A percentile compares a stretch with the other conserved stretches of the same genome.
These are phyloP conservation scores for Lentinula guzmanii DNA, from an alignment of 768 basidiomycete species.

Conservation along the genomic window DNA sequence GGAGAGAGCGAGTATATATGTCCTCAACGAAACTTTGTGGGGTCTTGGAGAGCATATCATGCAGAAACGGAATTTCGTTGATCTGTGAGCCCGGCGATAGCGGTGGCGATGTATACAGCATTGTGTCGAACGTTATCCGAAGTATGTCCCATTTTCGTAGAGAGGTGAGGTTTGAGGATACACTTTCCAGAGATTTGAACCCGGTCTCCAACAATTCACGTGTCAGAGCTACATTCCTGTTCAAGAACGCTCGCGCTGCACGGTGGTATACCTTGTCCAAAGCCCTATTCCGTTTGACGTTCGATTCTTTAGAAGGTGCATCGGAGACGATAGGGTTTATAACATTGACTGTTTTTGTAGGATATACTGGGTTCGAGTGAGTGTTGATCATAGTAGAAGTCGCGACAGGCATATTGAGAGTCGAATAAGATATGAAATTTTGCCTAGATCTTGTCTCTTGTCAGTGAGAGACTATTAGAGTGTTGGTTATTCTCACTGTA, in stretches of 20 bases:
- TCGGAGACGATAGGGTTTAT: no score
- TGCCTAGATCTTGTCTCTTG: no score
- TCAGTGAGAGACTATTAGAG: no score
- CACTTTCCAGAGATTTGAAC: slow-evolving; percentile 52
- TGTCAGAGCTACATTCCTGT: slow-evolving; percentile 64
- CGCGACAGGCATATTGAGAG: not conserved
- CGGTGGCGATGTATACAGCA: slow-evolving; percentile 52
- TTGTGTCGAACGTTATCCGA: slow-evolving; percentile 76
- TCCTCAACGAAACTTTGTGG: slow-evolving; percentile 51
- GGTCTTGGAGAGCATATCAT: slow-evolving; percentile 47
- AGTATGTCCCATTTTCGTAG: slow-evolving; percentile 84
- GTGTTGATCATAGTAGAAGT: not conserved
- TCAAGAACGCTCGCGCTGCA: slow-evolving; percentile 74
- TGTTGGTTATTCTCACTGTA: no score
- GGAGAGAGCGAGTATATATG: slow-evolving; percentile 58
- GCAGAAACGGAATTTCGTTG: slow-evolving; percentile 30
- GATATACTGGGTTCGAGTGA: not conserved
- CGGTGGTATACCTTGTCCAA: slow-evolving; percentile 70
- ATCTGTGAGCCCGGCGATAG: slow-evolving; percentile 16
- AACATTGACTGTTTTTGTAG: not conserved
- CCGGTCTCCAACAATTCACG: slow-evolving; percentile 62
- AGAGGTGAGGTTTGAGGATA: slow-evolving; percentile 13
- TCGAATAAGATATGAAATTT: no score
- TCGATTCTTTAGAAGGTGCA: not conserved
- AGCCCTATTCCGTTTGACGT: slow-evolving; percentile 13